phyloP scores from a whole-genome alignment of 2,329 filamentous ascomycete species.

The Hypoxylon sp. region DNA sequence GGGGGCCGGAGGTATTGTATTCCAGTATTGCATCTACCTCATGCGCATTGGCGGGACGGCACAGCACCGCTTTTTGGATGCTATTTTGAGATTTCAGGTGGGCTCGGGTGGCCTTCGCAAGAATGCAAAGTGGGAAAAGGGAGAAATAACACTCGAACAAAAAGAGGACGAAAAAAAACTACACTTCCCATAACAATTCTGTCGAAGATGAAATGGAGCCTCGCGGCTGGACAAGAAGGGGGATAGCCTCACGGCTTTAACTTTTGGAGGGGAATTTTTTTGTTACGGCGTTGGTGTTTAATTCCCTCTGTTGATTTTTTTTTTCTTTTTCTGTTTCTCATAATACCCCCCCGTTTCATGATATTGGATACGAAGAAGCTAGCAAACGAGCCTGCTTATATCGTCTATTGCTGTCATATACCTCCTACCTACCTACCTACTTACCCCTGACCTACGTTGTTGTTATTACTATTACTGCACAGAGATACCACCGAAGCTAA shows the following conservation, averaged over 20 bases:
- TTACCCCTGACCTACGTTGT: too few species aligned
- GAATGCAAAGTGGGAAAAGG: too few species aligned
- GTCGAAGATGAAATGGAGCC: slow-evolving; percentile 45
- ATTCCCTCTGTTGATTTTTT: slow-evolving; percentile 6
- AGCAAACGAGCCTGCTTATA: slow-evolving; percentile 13
- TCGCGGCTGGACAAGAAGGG: slow-evolving; percentile 45
- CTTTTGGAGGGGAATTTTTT: slow-evolving; percentile 28
- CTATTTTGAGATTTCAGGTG: slow-evolving; percentile 14
- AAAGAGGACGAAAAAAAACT: slow-evolving; percentile 13
- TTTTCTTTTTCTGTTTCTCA: slow-evolving; percentile 12
- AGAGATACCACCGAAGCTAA: too few species aligned
- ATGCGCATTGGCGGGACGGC: slow-evolving; percentile 31
- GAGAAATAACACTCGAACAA: too few species aligned
- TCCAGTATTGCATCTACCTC: slow-evolving; percentile 24
- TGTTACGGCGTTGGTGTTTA: slow-evolving; percentile 38
- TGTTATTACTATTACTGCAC: too few species aligned
- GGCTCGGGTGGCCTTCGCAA: too few species aligned
- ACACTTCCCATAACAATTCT: slow-evolving; percentile 31
- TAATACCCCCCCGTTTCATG: slow-evolving; percentile 27
- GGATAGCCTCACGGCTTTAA: slow-evolving; percentile 46
- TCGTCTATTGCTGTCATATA: slow-evolving; percentile 13
- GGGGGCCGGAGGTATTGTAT: slow-evolving; percentile 12
- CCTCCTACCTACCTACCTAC: slow-evolving; percentile 32
- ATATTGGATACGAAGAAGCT: slow-evolving; percentile 24
- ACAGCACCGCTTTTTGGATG: slow-evolving; percentile 40